Percentiles rank a stretch among this genome's conserved stretches.
These are phyloP conservation scores for Penicillium crustosum DNA, from an alignment of 2,329 filamentous ascomycete species.

Conservation along the genomic window DNA sequence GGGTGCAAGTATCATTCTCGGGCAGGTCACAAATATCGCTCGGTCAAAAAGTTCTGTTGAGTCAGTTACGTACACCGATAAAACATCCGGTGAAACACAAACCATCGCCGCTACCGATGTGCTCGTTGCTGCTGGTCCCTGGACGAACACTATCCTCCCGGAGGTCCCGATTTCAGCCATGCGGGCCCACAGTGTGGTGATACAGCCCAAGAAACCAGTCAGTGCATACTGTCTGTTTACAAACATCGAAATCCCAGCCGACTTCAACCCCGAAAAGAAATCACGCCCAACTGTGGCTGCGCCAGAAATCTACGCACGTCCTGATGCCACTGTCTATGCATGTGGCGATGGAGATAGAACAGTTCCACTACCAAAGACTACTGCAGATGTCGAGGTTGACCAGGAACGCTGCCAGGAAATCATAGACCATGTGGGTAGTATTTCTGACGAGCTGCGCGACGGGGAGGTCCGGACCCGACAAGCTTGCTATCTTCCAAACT, in stretches of 20 bases:
- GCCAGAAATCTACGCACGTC: conserved; percentile 91
- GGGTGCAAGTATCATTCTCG: conserved; percentile 66
- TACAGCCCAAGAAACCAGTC: conserved; percentile 54
- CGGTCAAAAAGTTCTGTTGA: conserved; percentile 55
- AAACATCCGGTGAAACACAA: conserved; percentile 48
- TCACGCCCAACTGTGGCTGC: conserved; percentile 64
- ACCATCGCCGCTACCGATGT: conserved; percentile 60
- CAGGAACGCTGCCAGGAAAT: conserved; percentile 78
- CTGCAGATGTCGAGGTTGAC: conserved; percentile 75
- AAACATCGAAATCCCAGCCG: conserved; percentile 70
- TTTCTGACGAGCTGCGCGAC: conserved; percentile 60
- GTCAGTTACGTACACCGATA: conserved; percentile 63
- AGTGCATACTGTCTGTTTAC: conserved; percentile 66
- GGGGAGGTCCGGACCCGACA: conserved; percentile 73
- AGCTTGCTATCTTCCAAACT: conserved; percentile 86
- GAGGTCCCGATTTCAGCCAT: conserved; percentile 58
- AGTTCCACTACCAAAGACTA: conserved; percentile 72
- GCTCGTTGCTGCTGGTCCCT: conserved; percentile 62
- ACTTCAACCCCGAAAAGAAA: conserved; percentile 54
- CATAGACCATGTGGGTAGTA: conserved; percentile 67
- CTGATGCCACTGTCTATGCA: conserved; percentile 85
- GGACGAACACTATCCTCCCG: conserved; percentile 57
- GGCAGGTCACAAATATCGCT: conserved; percentile 68
- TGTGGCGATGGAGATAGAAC: conserved; percentile 84
- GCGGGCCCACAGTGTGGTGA: conserved; percentile 64